Conservation (phyloP, 2,329 filamentous ascomycete species). For the Sclerotinia trifoliorum region DNA sequence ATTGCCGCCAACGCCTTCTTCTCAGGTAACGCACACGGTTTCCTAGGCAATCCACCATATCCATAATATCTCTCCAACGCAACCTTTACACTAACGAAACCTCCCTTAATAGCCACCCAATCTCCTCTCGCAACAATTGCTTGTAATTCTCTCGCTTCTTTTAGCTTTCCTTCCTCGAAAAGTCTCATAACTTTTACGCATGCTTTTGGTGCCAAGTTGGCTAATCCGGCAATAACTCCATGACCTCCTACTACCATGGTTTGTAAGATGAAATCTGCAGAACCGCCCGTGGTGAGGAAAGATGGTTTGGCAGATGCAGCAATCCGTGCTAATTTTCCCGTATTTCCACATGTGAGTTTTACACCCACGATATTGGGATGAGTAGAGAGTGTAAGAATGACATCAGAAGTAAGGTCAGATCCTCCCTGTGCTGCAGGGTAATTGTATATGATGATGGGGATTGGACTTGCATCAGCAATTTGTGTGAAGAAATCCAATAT, state of each 20-base stretch:
- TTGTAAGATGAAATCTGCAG: slow-evolving; percentile 18
- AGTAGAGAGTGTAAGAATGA: slow-evolving; percentile 37
- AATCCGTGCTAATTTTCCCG: slow-evolving; percentile 47
- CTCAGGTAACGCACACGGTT: slow-evolving; percentile 43
- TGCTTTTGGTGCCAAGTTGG: slow-evolving; percentile 38
- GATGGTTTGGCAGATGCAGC: slow-evolving; percentile 29
- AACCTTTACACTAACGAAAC: slow-evolving; percentile 64
- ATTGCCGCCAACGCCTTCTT: neutral
- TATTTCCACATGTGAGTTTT: slow-evolving; percentile 43
- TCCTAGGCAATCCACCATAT: slow-evolving; percentile 60
- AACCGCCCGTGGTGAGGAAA: slow-evolving; percentile 9
- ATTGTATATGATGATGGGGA: slow-evolving; percentile 50
- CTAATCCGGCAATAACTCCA: slow-evolving; percentile 18
- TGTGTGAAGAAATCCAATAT: slow-evolving; percentile 55
- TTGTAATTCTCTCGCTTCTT: slow-evolving; percentile 60
- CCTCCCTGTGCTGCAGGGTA: slow-evolving; percentile 47
- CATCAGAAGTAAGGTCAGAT: slow-evolving; percentile 46
- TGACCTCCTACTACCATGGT: slow-evolving; percentile 18
- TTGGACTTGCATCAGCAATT: slow-evolving; percentile 42
- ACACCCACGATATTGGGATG: slow-evolving; percentile 43
- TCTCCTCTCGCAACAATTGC: slow-evolving; percentile 61
- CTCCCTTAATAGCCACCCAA: slow-evolving; percentile 65
- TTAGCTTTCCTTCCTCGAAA: slow-evolving; percentile 53
- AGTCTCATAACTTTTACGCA: slow-evolving; percentile 59
- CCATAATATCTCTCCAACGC: slow-evolving; percentile 57